Evolutionary conservation across 352 stramenopile genomes (phyloP).

Genomic region (Thalassiosira delicatula): DNA sequence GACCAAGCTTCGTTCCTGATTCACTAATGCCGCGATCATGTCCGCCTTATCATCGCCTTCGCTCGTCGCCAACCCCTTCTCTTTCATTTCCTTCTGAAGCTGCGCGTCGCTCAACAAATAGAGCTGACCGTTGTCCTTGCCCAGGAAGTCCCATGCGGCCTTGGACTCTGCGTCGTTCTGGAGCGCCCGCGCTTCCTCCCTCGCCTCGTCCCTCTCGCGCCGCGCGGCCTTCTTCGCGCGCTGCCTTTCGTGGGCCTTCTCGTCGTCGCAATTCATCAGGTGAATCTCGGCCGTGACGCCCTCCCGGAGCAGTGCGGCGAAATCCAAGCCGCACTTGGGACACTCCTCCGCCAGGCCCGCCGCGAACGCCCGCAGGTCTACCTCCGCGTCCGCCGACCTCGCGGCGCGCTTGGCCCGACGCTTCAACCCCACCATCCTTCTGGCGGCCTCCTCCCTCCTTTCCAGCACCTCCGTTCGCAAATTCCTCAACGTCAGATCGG

Average conservation of each 20-base stretch:
- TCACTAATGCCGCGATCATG: neutral
- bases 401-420: neutral
- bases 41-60: neutral
- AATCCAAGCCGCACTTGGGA: neutral
- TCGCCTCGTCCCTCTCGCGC: neutral
- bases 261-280: neutral
- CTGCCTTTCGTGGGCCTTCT: neutral
- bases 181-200: neutral
- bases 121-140: neutral
- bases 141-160: neutral
- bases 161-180: neutral
- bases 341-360: neutral
- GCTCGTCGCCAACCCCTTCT: neutral
- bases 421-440: neutral
- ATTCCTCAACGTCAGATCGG: neutral
- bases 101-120: neutral
- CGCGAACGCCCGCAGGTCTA: neutral
- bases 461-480: neutral
- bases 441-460: neutral
- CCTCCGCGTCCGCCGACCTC: neutral
- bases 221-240: neutral
- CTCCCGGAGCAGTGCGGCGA: neutral
- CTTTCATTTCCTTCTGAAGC: neutral
- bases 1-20: neutral
- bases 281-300: neutral